These are phyloP conservation scores for Aspergillus nanangensis DNA, from an alignment of 495 filamentous ascomycete genomes.

Conservation along the genomic window DNA sequence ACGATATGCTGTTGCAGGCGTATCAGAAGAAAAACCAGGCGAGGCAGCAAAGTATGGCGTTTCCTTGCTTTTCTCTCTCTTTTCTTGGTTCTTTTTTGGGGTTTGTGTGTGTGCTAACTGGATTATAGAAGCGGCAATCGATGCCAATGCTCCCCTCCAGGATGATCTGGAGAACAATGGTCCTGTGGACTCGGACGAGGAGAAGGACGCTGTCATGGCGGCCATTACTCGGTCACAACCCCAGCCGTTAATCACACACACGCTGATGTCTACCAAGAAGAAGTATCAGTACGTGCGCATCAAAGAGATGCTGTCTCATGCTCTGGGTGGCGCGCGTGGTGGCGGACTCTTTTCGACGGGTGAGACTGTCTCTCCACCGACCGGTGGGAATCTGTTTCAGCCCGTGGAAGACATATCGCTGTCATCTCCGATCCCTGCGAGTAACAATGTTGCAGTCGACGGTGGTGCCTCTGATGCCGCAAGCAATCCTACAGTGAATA, in stretches of 20 bases:
- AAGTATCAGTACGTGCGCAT: conserved; percentile 82
- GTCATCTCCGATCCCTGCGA: conserved; percentile 17
- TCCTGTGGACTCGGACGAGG: conserved; percentile 88
- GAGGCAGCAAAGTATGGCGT: conserved; percentile 86
- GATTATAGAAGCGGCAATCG: conserved; percentile 75
- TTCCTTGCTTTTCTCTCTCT: conserved; percentile 1
- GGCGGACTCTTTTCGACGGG: conserved; percentile 42
- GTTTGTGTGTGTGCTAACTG: conserved; percentile 3
- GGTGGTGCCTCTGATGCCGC: conserved; percentile 17
- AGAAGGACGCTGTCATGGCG: conserved; percentile 81
- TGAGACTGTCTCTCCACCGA: conserved; percentile 20
- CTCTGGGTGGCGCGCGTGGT: conserved; percentile 50
- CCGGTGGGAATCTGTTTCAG: conserved; percentile 30
- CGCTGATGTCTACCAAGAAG: conserved; percentile 60
- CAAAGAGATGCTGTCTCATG: conserved; percentile 81
- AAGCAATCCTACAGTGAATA: conserved; percentile 22
- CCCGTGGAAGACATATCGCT: conserved; percentile 24
- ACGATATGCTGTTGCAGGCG: conserved; percentile 86
- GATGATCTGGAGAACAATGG: conserved; percentile 74
- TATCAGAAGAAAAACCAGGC: conserved; percentile 99
- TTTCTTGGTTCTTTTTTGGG: conserved; percentile 1
- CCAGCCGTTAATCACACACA: conserved; percentile 63
- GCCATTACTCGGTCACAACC: conserved; percentile 72
- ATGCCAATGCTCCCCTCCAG: conserved; percentile 86
- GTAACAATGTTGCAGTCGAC: conserved; percentile 1